These are phyloP conservation scores for Gypsophila paniculata DNA, from an alignment of 179 eudicot species.

Conservation along the genomic window DNA sequence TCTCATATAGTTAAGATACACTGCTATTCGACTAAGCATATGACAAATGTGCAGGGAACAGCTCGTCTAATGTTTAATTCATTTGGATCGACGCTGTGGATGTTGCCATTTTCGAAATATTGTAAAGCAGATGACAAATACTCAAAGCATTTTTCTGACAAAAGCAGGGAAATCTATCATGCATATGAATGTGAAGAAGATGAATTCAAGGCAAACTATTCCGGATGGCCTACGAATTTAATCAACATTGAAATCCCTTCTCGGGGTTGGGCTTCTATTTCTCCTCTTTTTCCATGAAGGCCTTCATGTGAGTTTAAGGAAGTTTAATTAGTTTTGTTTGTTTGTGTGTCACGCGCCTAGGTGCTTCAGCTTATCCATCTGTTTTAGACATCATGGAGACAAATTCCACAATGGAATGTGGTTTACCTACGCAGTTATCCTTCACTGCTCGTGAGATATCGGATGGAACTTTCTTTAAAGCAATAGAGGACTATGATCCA, in stretches of 20 bases:
- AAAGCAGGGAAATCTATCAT: conserved; percentile 42
- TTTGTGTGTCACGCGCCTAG: conserved; percentile 34
- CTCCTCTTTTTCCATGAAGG: conserved; percentile 14
- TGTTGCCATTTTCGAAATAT: conserved; percentile 83
- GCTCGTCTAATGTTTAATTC: conserved; percentile 95
- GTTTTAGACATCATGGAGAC: conserved; percentile 40
- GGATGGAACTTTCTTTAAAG: conserved; percentile 85
- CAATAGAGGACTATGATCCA: conserved; percentile 87
- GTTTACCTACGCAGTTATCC: conserved; percentile 76
- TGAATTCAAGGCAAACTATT: conserved; percentile 60
- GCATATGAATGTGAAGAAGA: conserved; percentile 59
- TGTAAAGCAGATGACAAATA: conserved; percentile 66
- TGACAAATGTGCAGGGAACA: conserved; percentile 68
- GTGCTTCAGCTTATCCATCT: conserved; percentile 69
- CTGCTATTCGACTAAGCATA: conserved; percentile 20
- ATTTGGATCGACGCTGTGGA: conserved; percentile 90
- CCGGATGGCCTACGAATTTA: conserved; percentile 92
- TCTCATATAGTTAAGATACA: not conserved
- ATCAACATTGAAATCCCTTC: conserved; percentile 87
- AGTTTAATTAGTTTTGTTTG: conserved; percentile 7
- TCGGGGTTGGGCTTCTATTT: conserved; percentile 39
- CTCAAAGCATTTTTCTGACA: conserved; percentile 57
- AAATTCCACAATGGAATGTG: conserved; percentile 65
- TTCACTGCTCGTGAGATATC: conserved; percentile 85
- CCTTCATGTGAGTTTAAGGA: conserved; percentile 8